Evolutionary conservation across 2,329 filamentous ascomycete genomes (phyloP).

Genomic region (Penicillium hordei): DNA sequence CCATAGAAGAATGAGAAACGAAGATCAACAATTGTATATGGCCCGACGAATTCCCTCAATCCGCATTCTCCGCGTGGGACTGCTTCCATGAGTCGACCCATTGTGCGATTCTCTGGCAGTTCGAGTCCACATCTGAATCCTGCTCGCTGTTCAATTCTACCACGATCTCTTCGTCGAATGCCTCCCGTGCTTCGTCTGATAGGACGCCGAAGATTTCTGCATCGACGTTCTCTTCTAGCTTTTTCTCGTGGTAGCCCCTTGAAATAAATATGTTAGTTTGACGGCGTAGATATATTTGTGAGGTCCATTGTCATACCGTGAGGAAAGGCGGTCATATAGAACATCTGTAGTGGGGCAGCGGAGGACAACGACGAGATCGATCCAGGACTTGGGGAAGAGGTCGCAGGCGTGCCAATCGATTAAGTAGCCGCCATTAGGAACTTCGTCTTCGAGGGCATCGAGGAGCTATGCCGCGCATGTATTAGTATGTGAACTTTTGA

Average conservation of each 20-base stretch:
- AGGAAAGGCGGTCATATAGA: slow-evolving; percentile 79
- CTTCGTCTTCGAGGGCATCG: slow-evolving; percentile 82
- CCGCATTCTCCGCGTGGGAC: slow-evolving; percentile 33
- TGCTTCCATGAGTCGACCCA: slow-evolving; percentile 85
- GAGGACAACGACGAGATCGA: slow-evolving; percentile 91
- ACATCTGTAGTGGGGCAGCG: slow-evolving; percentile 72
- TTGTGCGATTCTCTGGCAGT: slow-evolving; percentile 76
- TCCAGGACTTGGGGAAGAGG: slow-evolving; percentile 87
- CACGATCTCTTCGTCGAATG: slow-evolving; percentile 82
- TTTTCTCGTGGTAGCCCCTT: slow-evolving; percentile 78
- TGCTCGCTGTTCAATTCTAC: slow-evolving; percentile 83
- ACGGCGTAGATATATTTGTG: not conserved
- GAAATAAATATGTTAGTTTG: not conserved
- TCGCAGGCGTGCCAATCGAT: slow-evolving; percentile 99
- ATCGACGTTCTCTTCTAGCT: slow-evolving; percentile 94
- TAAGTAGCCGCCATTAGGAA: slow-evolving; percentile 75
- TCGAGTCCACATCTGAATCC: slow-evolving; percentile 81
- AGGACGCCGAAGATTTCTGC: slow-evolving; percentile 97
- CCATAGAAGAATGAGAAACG: slow-evolving; percentile 12
- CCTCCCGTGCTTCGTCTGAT: slow-evolving; percentile 82
- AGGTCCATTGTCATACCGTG: slow-evolving; percentile 54
- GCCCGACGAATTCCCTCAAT: slow-evolving; percentile 20
- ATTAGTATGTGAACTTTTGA: slow-evolving; percentile 4
- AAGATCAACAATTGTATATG: slow-evolving; percentile 1
- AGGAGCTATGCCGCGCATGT: slow-evolving; percentile 57